Evolutionary conservation across 2,329 filamentous ascomycete species (phyloP).

Genomic region (Botrytis sinoallii): DNA sequence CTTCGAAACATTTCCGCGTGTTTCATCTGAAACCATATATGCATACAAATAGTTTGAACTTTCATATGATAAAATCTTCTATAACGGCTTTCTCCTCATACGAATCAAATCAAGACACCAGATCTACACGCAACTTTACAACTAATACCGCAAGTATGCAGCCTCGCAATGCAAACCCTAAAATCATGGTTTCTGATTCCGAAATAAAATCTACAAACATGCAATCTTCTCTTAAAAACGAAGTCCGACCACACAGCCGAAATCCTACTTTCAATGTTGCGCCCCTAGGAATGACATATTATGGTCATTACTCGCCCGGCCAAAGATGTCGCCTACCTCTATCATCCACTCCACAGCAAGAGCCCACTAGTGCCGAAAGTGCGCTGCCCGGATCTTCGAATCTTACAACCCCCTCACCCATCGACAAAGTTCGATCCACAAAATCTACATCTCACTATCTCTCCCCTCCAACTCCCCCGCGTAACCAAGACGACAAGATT

Average conservation of each 20-base stretch:
- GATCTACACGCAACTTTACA: not conserved
- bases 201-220: not conserved
- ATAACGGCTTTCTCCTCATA: not conserved
- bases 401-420: not conserved
- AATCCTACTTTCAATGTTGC: not conserved
- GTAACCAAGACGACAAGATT: not conserved
- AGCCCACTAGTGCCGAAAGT: not conserved
- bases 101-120: not conserved
- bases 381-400: no score
- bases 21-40: not conserved
- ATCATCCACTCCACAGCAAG: not conserved
- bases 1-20: fast-evolving
- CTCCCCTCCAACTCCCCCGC: not conserved
- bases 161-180: not conserved
- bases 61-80: not conserved
- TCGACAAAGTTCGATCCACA: not conserved
- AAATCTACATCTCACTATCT: not conserved
- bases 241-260: not conserved
- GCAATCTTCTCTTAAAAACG: not conserved
- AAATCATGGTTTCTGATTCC: not conserved
- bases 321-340: not conserved
- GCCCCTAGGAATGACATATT: fast-evolving
- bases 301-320: not conserved
- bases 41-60: not conserved
- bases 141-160: not conserved